Percentiles rank a stretch among this genome's conserved stretches.
Evolutionary conservation across 257 asterid genomes (phyloP).

Genomic region (Nyctanthes arbortristis): DNA sequence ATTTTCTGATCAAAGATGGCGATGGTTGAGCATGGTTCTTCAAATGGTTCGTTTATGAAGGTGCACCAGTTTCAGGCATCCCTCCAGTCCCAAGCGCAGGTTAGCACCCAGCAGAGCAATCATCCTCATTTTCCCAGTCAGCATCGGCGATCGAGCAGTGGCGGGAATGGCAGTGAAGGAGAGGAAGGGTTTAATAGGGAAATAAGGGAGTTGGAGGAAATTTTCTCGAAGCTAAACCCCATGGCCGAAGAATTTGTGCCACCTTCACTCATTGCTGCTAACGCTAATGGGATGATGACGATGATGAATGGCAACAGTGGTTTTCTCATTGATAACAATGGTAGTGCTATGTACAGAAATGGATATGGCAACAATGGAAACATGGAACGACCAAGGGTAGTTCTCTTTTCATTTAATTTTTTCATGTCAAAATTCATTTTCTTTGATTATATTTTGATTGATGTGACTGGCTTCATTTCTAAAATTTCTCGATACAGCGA

Average conservation of each 20-base stretch:
- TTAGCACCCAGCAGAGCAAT: constrained; percentile 14
- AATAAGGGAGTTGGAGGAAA: constrained; percentile 59
- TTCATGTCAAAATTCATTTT: neutral
- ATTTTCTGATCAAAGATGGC: constrained; percentile 21
- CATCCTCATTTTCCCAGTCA: constrained; percentile 12
- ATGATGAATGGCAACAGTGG: constrained; percentile 1
- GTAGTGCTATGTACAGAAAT: constrained; percentile 13
- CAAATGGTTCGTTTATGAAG: constrained; percentile 8
- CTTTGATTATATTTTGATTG: neutral
- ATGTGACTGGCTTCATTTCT: too few relatives aligned
- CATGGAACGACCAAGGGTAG: constrained; percentile 22
- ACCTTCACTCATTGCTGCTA: constrained; percentile 34
- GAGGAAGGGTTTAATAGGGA: constrained; percentile 45
- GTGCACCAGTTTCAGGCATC: constrained; percentile 18
- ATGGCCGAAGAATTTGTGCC: constrained; percentile 75
- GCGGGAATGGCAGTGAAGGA: constrained; percentile 18
- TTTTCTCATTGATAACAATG: neutral
- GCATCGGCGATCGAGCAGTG: neutral
- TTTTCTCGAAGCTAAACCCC: constrained; percentile 63
- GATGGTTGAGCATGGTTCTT: constrained; percentile 23
- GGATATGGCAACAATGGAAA: constrained; percentile 3
- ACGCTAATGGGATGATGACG: constrained; percentile 9
- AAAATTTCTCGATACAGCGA: too few relatives aligned
- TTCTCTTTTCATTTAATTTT: neutral
- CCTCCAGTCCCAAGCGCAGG: constrained; percentile 3